phyloP scores from a whole-genome alignment of 108 stramenopile species.

The Nitzschia sp. region DNA sequence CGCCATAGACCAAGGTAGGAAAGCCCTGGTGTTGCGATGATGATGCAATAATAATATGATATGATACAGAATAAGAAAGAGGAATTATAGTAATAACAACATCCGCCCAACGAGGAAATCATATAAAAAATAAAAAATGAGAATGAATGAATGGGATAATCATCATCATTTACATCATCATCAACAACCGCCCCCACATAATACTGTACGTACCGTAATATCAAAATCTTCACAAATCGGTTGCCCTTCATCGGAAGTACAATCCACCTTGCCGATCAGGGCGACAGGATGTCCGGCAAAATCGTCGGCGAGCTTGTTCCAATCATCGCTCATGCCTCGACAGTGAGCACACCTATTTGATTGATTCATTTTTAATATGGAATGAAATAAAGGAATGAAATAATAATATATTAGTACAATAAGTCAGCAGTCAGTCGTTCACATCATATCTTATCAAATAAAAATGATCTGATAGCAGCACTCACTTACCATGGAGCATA shows the following conservation, averaged over 20 bases:
- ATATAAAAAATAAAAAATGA: neutral
- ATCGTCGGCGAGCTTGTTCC: conserved; percentile 74
- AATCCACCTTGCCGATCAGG: conserved; percentile 79
- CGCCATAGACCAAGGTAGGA: conserved; percentile 83
- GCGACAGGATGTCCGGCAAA: conserved; percentile 42
- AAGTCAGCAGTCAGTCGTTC: neutral
- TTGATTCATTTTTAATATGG: too few species aligned
- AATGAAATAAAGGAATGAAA: conserved; percentile 2
- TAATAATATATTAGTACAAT: neutral
- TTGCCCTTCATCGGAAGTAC: conserved; percentile 64
- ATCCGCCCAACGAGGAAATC: too few species aligned
- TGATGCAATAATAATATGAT: too few species aligned
- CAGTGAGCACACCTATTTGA: conserved; percentile 83
- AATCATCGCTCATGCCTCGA: conserved; percentile 65
- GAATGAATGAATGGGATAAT: neutral
- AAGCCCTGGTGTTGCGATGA: conserved; percentile 50
- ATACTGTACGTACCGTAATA: conserved; percentile 49
- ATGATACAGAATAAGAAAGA: too few species aligned
- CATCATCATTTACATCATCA: neutral
- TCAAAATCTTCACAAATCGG: conserved; percentile 75
- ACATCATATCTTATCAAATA: neutral
- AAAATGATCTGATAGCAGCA: neutral
- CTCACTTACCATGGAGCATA: conserved; percentile 5
- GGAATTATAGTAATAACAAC: too few species aligned
- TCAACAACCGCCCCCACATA: neutral